These are phyloP conservation scores for Epichloe glyceriae DNA, from an alignment of 2,329 filamentous ascomycete species.

Conservation along the genomic window DNA sequence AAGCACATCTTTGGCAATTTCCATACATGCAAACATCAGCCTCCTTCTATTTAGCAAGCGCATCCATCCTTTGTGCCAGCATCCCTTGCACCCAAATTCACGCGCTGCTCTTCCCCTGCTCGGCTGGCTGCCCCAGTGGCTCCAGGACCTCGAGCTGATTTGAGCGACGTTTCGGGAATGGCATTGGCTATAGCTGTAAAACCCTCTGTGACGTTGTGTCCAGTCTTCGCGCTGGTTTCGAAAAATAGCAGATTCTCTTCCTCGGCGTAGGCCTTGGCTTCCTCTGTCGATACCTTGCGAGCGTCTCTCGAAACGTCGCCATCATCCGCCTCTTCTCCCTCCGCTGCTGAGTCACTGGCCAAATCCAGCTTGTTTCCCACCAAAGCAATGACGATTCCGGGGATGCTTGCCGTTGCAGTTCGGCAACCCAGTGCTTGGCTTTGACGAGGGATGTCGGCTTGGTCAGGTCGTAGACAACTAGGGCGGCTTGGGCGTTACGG, in stretches of 20 bases:
- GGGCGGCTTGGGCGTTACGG: slow-evolving; percentile 91
- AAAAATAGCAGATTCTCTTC: slow-evolving; percentile 93
- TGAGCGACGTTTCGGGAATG: slow-evolving; percentile 92
- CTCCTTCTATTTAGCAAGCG: slow-evolving; percentile 51
- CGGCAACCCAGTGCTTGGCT: slow-evolving; percentile 97
- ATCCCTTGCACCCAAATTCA: slow-evolving; percentile 67
- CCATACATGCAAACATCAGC: slow-evolving; percentile 1
- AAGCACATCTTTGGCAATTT: not conserved
- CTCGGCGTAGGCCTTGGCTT: slow-evolving; percentile 86
- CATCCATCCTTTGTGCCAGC: slow-evolving; percentile 79
- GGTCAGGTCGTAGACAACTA: slow-evolving; percentile 97
- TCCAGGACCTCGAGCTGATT: slow-evolving; percentile 67
- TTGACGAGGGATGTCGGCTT: slow-evolving; percentile 92
- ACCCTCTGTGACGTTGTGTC: slow-evolving; percentile 85
- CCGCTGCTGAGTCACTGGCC: slow-evolving; percentile 43
- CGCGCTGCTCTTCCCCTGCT: slow-evolving; percentile 56
- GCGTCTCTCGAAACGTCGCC: slow-evolving; percentile 57
- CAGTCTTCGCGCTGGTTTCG: slow-evolving; percentile 95
- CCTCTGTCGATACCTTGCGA: slow-evolving; percentile 78
- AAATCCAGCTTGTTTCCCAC: slow-evolving; percentile 96
- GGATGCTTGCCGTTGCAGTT: slow-evolving; percentile 89
- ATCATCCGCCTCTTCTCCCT: slow-evolving; percentile 40
- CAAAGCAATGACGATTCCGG: slow-evolving; percentile 91
- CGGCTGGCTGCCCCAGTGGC: slow-evolving; percentile 48
- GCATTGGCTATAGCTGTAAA: slow-evolving; percentile 98